Base-by-base conservation (phyloP, 2,329 filamentous ascomycete species). In the Neoarthrinium moseri region DNA sequence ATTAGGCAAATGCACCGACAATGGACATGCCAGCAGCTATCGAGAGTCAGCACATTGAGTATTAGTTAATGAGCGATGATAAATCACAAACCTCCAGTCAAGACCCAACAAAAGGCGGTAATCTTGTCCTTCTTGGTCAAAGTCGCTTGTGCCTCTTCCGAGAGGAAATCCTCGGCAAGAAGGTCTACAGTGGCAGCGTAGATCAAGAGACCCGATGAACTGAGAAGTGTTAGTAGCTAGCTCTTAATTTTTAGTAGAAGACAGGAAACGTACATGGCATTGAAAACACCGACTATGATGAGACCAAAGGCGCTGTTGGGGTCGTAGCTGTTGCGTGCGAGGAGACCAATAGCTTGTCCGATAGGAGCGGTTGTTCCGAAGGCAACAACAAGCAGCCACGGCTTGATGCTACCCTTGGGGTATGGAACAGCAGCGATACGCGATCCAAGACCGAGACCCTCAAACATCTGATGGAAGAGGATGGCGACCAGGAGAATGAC, bases 391-490 rank as follows among this genome's bases (percentile, higher is more conserved):
- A 85, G 66, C 1, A 80, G 47, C 81, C 81, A 85, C 1, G 82
- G 82, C 21, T 78, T 75, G 51, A 72, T 60, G 58, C 79, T 82
- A 21, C 67, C 69, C 48, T 73, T 74, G 13, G 76, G 74, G 50
- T 83, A 84, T 2, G 80, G 74, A 5, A 88, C 80, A 15, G 78
- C 80, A 17, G 84, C 84, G 55, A 89, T 89, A 48, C 86, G 82
- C 1, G 82, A 82, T 17, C 86, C 86, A 0, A 89, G 75, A 33
- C 84, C 85, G 4, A 89, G 79, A 48, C 85, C 85, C 57, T 76
- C 81, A 49, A 86, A 86, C 53, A 81, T 84, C 57, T 86, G 85
- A 59, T 88, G 85, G 70, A 89, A 88, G 24, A 83, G 68, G 47
- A 89, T 87, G 50, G 85, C 85, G 38, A 87, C 68, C 6, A 88